Evolutionary conservation across 768 basidiomycete genomes (phyloP), one percentile per base, ranked within the genome.

Genomic region (Serendipita sp.): DNA sequence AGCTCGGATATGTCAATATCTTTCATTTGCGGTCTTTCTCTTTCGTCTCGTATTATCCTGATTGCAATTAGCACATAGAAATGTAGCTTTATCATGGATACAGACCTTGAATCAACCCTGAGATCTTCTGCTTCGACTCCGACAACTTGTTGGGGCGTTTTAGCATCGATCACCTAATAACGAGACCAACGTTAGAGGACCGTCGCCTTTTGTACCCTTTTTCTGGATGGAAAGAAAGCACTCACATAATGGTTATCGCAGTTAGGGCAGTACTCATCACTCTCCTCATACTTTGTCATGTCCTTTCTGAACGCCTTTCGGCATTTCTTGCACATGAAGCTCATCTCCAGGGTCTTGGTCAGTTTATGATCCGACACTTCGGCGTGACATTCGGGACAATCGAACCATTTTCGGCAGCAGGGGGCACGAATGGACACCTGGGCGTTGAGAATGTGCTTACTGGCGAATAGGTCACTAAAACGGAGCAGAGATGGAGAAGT

Each of bases 241-340:
- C 88, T 68, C 70, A 95, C 96, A 72, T 94, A 99, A 71, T 94
- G 94, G 71, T 98, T 98, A 74, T 97, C 96, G 70, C 96, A 97
- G 73, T 96, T 88, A 0, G 95, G 96, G 71, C 96, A 98, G 71
- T 85, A 98, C 73, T 99, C 96, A 71, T 98, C 94, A 70, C 91
- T 92, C 72, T 99, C 95, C 68, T 98, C 95, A 69, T 90, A 98
- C 4, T 72, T 74, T 0, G 78, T 66, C 91, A 97, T 93, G 73
- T 97, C 92, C 75, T 99, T 98, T 66, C 94, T 76, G 71, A 99
- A 98, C 3, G 91, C 92, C 75, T 95, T 96, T 73, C 88, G 90
- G 76, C 89, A 90, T 72, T 90, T 90, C 71, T 91, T 91, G 75
- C 88, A 91, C 63, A 81, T 73, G 70, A 91, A 90, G 3, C 74